A percentile compares a stretch with the other conserved stretches of the same genome.
These are phyloP conservation scores for Bombardia bombarda DNA, from an alignment of 495 filamentous ascomycete genomes.

Conservation along the genomic window DNA sequence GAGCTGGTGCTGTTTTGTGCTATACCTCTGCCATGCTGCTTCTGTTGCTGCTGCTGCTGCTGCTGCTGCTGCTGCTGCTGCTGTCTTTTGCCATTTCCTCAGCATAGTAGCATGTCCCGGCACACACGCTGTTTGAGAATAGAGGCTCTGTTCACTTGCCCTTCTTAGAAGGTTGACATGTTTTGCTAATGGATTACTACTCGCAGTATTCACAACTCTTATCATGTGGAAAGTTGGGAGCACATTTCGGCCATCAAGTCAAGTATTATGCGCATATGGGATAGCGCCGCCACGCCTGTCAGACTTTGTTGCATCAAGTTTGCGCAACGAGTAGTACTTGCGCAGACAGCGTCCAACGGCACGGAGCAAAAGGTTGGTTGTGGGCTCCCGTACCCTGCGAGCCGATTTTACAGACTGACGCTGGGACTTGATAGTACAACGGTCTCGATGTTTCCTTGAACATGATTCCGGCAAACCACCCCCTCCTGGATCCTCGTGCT, in stretches of 20 bases:
- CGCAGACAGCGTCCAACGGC: constrained; percentile 77
- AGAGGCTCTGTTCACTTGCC: background rate
- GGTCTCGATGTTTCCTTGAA: constrained; percentile 81
- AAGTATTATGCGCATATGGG: constrained; percentile 81
- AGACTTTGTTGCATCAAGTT: constrained; percentile 96
- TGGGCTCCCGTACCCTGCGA: background rate
- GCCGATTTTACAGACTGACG: constrained; percentile 5
- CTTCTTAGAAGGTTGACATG: constrained; percentile 5
- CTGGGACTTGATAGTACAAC: constrained; percentile 51
- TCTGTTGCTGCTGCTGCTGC: background rate
- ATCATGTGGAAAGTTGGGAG: constrained; percentile 75
- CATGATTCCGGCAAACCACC: constrained; percentile 76
- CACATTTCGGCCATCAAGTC: constrained; percentile 83
- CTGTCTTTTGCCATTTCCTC: background rate
- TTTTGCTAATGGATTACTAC: constrained; percentile 7
- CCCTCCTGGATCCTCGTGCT: constrained; percentile 63
- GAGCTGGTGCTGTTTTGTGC: background rate
- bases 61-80: background rate
- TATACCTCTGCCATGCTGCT: background rate
- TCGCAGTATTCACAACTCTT: constrained; percentile 71
- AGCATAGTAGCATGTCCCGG: too few relatives aligned
- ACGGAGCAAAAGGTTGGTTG: constrained; percentile 81
- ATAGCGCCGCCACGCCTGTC: constrained; percentile 65
- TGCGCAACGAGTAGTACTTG: constrained; percentile 82
- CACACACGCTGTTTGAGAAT: background rate